phyloP scores from a whole-genome alignment of 1,139 yeast genomes.

The Nakaseomyces sp. region DNA sequence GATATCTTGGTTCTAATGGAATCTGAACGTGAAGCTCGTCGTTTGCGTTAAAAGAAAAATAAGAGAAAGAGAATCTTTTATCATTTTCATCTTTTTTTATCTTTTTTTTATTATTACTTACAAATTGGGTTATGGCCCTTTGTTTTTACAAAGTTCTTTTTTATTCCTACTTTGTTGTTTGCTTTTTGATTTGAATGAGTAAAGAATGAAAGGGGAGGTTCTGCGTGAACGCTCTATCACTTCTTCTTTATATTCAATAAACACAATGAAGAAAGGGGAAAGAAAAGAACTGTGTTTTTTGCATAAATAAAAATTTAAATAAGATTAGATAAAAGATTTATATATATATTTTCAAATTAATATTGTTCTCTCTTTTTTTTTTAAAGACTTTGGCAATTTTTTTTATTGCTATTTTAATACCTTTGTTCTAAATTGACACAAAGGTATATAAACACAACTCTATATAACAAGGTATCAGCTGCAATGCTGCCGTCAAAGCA shows the following conservation, averaged over 20 bases:
- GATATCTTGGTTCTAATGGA: slow-evolving; percentile 99
- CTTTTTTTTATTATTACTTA: not conserved
- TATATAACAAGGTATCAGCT: not conserved
- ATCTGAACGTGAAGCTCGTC: slow-evolving; percentile 97
- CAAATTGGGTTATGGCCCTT: slow-evolving; percentile 3
- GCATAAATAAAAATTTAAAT: not conserved
- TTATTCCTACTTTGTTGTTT: too few species aligned
- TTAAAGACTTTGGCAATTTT: too few species aligned
- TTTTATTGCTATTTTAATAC: too few species aligned
- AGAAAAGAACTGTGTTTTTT: too few species aligned
- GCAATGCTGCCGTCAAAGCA: slow-evolving; percentile 3
- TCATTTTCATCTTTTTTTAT: too few species aligned
- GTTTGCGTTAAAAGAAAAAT: slow-evolving; percentile 40
- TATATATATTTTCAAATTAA: too few species aligned
- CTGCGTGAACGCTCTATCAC: slow-evolving; percentile 5
- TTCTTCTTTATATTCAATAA: slow-evolving; percentile 3
- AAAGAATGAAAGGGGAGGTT: slow-evolving; percentile 6
- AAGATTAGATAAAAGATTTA: too few species aligned
- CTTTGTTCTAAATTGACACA: too few species aligned
- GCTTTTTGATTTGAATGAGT: not conserved
- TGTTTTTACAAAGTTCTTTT: too few species aligned
- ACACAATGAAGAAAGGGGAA: too few species aligned
- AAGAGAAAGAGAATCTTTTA: too few species aligned
- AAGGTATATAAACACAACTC: not conserved
- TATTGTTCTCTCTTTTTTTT: not conserved